Evolutionary conservation across 1,284 basidiomycete species (phyloP).

Genomic region (Puccinia hordei): DNA sequence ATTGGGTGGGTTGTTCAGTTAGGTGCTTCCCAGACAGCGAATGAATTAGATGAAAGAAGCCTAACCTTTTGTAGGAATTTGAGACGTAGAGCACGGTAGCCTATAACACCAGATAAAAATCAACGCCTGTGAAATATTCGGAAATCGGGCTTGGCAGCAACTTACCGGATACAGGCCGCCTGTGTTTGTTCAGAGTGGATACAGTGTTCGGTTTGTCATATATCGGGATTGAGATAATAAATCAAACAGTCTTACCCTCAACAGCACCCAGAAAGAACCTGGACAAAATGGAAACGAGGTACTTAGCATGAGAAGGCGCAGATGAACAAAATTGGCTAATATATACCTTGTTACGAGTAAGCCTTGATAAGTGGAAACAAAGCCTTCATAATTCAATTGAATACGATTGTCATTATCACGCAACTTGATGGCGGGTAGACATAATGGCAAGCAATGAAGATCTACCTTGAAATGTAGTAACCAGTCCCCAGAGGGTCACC

Average conservation of each 20-base stretch:
- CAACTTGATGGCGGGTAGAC: background rate
- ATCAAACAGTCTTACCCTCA: conserved; percentile 18
- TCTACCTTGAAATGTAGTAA: conserved; percentile 45
- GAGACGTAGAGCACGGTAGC: conserved; percentile 43
- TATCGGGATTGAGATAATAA: background rate
- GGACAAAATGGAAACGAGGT: background rate
- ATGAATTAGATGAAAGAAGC: background rate
- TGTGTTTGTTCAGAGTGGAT: background rate
- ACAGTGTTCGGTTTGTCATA: background rate
- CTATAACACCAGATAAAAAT: background rate
- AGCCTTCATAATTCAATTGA: conserved; percentile 17
- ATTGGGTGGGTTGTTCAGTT: background rate
- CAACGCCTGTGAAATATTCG: background rate
- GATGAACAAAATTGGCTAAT: background rate
- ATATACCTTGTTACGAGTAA: conserved; percentile 31
- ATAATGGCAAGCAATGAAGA: background rate
- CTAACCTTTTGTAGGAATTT: conserved; percentile 48
- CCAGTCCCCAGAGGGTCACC: conserved; percentile 39
- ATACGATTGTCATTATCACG: background rate
- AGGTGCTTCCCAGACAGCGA: background rate
- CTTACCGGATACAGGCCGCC: conserved; percentile 46
- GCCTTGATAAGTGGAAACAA: conserved; percentile 34
- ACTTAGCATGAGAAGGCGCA: background rate
- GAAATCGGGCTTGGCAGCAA: background rate
- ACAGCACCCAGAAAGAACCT: conserved; percentile 48